Percentiles rank a stretch among this genome's conserved stretches.
phyloP scores from a whole-genome alignment of 106 monocot species.

The Allium sativum region DNA sequence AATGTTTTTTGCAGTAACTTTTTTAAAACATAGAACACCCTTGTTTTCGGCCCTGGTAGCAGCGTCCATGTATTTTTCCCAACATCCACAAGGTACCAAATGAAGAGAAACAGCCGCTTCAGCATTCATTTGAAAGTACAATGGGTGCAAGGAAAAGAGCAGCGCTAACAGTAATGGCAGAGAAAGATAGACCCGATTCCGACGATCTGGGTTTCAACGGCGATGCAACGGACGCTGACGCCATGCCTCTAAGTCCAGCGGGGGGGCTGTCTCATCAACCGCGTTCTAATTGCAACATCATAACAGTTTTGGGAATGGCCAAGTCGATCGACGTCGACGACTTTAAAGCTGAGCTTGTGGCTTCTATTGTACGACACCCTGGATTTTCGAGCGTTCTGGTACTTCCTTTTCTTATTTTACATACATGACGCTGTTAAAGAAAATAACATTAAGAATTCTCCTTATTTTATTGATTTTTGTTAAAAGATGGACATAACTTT shows the following conservation, averaged over 20 bases:
- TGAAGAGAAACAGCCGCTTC: too few relatives aligned
- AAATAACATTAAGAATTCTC: too few relatives aligned
- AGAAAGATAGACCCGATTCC: neutral
- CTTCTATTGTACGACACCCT: neutral
- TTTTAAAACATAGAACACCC: too few relatives aligned
- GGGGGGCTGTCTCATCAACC: constrained; percentile 13
- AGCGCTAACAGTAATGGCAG: neutral
- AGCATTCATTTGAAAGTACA: neutral
- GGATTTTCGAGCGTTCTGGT: constrained; percentile 7
- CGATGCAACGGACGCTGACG: neutral
- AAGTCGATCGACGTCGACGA: constrained; percentile 1
- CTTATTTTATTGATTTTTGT: too few relatives aligned
- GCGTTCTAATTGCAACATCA: constrained; percentile 11
- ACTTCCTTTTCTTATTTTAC: too few relatives aligned
- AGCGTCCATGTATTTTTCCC: neutral
- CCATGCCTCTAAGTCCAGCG: constrained; percentile 11
- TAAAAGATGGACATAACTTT: too few relatives aligned
- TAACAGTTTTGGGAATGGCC: constrained; percentile 4
- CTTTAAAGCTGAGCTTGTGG: constrained; percentile 2
- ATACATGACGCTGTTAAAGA: too few relatives aligned
- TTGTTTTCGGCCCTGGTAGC: too few relatives aligned
- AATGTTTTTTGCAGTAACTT: too few relatives aligned
- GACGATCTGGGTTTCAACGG: neutral
- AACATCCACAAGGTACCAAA: neutral
- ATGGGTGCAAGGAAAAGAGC: constrained; percentile 1